Base-by-base conservation (phyloP, 345 rosid species). In the Aquilaria yunnanensis region DNA sequence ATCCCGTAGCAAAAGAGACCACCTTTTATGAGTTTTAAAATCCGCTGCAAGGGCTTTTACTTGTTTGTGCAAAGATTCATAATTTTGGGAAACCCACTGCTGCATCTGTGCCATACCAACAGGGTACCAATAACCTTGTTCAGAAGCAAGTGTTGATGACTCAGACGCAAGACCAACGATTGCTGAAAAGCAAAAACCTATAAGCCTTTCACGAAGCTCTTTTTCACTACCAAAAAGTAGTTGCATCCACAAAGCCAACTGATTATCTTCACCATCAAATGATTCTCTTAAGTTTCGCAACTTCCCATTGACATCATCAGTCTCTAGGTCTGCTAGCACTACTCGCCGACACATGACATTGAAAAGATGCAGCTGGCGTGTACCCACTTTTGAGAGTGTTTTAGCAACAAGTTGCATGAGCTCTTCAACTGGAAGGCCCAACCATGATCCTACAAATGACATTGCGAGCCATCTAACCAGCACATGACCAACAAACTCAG, bases 121-220 rank as follows among this genome's bases (percentile, higher is more conserved):
- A 61, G 97, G 89, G 73, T 47, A 60, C 96, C 90, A 88, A 59
- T 14, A 64, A 51, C 79, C 74, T 62, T 70, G 51, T 57, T 65
- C 59, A 14, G 69, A 56, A 37, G 53, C 34, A 46, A 29, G 46
- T 64, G 74, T 16, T 37, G 65, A 70, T 14, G 65, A 68, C 64
- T 37, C 62, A 33, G 81, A 72, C 48, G 66, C 53, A 14, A 53
- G 32, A 29, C 34, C 69, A 32, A 72, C 59, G 62, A 72, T 72
- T 61, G 96, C 80, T 60, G 83, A 74, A 66, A 88, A 76, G 65
- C 81, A 77, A 65, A 86, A 70, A 67, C 81, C 73, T 67, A 90
- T 75, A 59, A 90, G 81, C 70, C 96, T 86, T 71, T 81, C 84
- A 2, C 85, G 88, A n/a, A 94, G 91, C 77, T 94, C 93, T 67